phyloP scores from a whole-genome alignment of 495 filamentous ascomycete genomes.

The Niebla homalea region DNA sequence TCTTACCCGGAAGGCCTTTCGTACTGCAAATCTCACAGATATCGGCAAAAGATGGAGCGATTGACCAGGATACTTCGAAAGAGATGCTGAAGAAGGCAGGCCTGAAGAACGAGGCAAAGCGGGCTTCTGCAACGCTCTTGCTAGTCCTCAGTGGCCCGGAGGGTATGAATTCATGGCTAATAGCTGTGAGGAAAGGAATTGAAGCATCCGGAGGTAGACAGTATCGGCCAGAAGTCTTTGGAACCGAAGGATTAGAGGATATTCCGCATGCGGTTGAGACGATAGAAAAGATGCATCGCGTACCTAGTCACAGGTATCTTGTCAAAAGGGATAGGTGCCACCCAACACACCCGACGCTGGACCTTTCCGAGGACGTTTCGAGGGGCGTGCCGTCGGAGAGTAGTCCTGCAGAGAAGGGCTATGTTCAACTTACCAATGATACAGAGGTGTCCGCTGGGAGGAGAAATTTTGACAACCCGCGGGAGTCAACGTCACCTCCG shows the following conservation, averaged over 20 bases:
- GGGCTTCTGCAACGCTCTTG: conserved; percentile 54
- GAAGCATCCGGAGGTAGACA: conserved; percentile 57
- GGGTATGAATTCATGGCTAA: conserved; percentile 73
- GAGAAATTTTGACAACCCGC: no score
- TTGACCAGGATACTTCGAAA: conserved; percentile 35
- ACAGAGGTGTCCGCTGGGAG: not conserved
- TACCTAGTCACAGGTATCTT: conserved; percentile 36
- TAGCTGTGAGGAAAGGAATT: conserved; percentile 51
- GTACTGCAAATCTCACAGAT: conserved; percentile 81
- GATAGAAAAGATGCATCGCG: conserved; percentile 31
- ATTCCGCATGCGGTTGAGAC: conserved; percentile 24
- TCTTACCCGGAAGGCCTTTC: conserved; percentile 84
- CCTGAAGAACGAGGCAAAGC: conserved; percentile 48
- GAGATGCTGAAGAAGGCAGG: conserved; percentile 62
- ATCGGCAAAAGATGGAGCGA: conserved; percentile 44
- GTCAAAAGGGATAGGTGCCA: conserved; percentile 31
- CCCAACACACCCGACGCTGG: no score
- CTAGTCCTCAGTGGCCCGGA: conserved; percentile 70
- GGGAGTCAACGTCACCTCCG: conserved; percentile 3
- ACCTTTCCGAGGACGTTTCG: no score
- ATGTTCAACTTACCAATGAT: no score
- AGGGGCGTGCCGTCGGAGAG: no score
- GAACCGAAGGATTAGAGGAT: conserved; percentile 23
- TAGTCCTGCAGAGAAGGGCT: no score
- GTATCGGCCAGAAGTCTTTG: conserved; percentile 32